Base-by-base conservation (phyloP, 371 early-diverging fungal species). In the Syncephalastrum contaminatum region DNA sequence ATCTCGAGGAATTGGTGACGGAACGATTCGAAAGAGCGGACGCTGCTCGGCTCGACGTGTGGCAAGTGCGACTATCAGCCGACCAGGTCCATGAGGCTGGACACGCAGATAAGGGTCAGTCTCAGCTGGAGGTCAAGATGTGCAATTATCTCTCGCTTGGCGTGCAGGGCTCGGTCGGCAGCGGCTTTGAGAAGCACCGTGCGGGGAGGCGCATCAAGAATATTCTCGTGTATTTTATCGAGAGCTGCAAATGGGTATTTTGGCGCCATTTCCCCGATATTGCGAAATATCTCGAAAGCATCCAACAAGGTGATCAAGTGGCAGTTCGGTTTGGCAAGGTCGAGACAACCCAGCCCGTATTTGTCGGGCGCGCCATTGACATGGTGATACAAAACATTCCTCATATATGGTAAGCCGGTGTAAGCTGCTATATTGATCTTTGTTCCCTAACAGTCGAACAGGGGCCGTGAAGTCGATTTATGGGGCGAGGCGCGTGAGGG, bases 121-220 rank as follows among this genome's bases (percentile, higher is more conserved):
- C 53, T 10, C 15, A 15, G 3, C 30, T 76, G 41, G 45, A 59
- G 20, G 64, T 79, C 16, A 73, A 83, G 49, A 82, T 84, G 82
- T 73, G 74, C 43, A 80, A 81, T 56, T 82, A 85, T 50, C 70
- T 83, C 67, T 81, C 81, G 1, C 70, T 85, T 40, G 85, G 85
- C 46, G 81, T 85, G 27, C 85, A 85, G 58, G 85, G 86, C 3
- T 83, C 77, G 53, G 84, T 86, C 7, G 86, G 86, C 3, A 72
- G 73, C 45, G 81, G 80, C 4, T 86, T 86, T 62, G 86, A 86
- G 63, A 62, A 75, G 51, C 81, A 80, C 36, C 62, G 86, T 18
- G 73, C 82, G 4, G 80, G 77, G 4, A 75, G 75, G 30, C 76
- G 85, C 18, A 60, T 64, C 13, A 59, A 63, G 12, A 85, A 85